Conservation (phyloP, 1,139 yeast genomes). For the Taphrina flavorubra region DNA sequence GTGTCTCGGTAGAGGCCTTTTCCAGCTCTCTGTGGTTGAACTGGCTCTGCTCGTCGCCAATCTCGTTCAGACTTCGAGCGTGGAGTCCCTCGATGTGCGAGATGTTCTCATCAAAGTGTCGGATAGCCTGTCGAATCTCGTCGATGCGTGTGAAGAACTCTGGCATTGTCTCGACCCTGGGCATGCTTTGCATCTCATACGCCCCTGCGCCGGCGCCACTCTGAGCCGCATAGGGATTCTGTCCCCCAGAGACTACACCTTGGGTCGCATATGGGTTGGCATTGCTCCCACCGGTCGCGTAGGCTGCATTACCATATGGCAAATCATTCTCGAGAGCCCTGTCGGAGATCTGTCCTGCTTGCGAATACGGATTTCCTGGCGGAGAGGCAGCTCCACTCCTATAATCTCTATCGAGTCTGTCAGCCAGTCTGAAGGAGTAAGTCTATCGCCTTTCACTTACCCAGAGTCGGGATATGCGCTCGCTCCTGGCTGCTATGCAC, state of each 20-base stretch:
- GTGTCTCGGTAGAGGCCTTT: constrained; percentile 75
- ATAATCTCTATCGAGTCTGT: constrained; percentile 8
- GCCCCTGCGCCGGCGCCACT: constrained; percentile 20
- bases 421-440: background rate
- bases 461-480: constrained; percentile 34
- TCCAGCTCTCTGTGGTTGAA: constrained; percentile 79
- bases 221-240: constrained; percentile 27
- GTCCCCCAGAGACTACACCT: background rate
- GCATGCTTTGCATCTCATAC: constrained; percentile 37
- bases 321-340: constrained; percentile 30
- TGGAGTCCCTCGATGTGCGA: constrained; percentile 82
- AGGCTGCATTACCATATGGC: constrained; percentile 31
- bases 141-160: constrained; percentile 61
- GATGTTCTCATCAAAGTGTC: constrained; percentile 77
- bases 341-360: constrained; percentile 8
- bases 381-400: constrained; percentile 13
- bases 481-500: constrained; percentile 10
- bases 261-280: constrained; percentile 23
- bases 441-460: background rate
- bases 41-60: constrained; percentile 73
- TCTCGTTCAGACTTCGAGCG: constrained; percentile 79
- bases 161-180: constrained; percentile 27
- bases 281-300: constrained; percentile 19
- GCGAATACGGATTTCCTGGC: constrained; percentile 25
- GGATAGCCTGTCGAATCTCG: constrained; percentile 77